phyloP scores from a whole-genome alignment of 345 rosid genomes.

The Salix suchowensis region DNA sequence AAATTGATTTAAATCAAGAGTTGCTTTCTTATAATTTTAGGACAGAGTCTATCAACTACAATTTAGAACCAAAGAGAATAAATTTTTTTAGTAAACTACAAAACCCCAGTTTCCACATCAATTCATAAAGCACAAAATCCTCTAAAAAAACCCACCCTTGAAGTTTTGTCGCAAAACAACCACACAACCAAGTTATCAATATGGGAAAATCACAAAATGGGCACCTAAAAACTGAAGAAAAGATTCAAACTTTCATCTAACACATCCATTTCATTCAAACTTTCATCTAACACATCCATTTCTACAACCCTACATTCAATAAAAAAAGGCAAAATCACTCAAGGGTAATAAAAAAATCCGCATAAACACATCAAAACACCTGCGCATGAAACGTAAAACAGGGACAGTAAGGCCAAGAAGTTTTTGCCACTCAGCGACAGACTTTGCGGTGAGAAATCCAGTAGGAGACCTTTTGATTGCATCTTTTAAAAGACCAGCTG shows the following conservation, averaged over 20 bases:
- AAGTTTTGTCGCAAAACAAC: background rate
- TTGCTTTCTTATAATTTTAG: background rate
- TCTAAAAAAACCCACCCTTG: background rate
- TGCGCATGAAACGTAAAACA: slow-evolving; percentile 85
- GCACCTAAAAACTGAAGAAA: background rate
- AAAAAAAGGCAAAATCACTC: background rate
- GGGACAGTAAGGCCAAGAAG: slow-evolving; percentile 94
- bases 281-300: background rate
- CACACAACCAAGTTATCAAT: background rate
- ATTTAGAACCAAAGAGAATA: background rate
- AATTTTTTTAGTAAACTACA: background rate
- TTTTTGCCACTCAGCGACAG: slow-evolving; percentile 87
- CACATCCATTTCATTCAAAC: background rate
- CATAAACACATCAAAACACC: slow-evolving; percentile 21
- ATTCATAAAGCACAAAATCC: background rate
- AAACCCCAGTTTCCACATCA: background rate
- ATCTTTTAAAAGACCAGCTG: slow-evolving; percentile 87
- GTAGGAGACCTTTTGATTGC: slow-evolving; percentile 83
- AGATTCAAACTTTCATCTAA: background rate
- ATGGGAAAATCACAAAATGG: background rate
- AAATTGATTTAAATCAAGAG: background rate
- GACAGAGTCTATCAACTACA: too few relatives aligned
- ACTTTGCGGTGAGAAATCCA: slow-evolving; percentile 84
- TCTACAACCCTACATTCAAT: background rate
- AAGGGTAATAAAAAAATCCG: background rate